Conservation (phyloP, 805 yeast species). For the Tetrapisispora iriomotensis region DNA sequence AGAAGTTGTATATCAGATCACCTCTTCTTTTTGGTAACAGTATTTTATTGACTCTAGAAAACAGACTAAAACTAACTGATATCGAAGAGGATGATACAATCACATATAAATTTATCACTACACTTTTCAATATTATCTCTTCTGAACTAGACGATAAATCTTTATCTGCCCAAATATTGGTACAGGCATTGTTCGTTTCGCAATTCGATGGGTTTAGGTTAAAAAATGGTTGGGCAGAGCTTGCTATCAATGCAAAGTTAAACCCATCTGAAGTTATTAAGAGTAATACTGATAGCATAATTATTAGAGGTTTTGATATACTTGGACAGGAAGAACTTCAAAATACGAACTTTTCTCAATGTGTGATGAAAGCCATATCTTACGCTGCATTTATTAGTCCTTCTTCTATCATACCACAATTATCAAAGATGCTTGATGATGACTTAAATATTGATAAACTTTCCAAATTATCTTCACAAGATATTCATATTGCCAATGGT, state of each 20-base stretch:
- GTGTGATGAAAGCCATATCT: conserved; percentile 44
- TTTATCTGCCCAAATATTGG: conserved; percentile 27
- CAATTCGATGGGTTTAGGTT: conserved; percentile 35
- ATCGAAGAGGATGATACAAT: conserved; percentile 14
- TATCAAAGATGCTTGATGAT: conserved; percentile 34
- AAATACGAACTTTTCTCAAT: conserved; percentile 29
- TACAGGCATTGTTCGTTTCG: conserved; percentile 34
- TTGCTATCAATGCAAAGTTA: conserved; percentile 45
- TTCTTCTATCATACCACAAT: conserved; percentile 40
- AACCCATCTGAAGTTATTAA: conserved; percentile 58
- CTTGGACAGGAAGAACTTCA: conserved; percentile 10
- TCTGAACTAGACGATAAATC: conserved; percentile 20
- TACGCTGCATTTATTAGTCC: conserved; percentile 52
- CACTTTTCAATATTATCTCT: conserved; percentile 33
- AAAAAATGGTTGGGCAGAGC: conserved; percentile 66
- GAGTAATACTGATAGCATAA: conserved; percentile 17
- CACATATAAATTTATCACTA: conserved; percentile 26
- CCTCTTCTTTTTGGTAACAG: conserved; percentile 36
- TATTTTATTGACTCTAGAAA: conserved; percentile 36
- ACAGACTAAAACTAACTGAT: conserved; percentile 13
- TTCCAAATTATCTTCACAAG: conserved; percentile 36
- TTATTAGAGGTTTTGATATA: conserved; percentile 13
- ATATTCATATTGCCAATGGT: conserved; percentile 57
- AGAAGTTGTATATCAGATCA: conserved; percentile 24
- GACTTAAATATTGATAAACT: conserved; percentile 35